Base-by-base conservation (phyloP, 2,329 filamentous ascomycete genomes). In the Fusarium lateritium region DNA sequence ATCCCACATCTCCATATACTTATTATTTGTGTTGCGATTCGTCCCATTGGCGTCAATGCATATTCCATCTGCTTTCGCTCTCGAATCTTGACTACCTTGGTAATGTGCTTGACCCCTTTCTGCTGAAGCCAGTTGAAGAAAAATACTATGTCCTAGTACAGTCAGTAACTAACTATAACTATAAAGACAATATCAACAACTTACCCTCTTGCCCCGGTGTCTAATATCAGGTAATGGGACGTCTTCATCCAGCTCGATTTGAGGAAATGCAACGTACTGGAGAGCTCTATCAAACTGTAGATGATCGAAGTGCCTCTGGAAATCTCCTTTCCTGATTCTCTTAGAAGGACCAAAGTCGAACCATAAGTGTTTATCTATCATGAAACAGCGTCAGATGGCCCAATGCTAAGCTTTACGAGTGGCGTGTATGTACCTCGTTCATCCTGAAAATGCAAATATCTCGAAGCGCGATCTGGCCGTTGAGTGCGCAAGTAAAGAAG, bases 181-280 rank as follows among this genome's bases (percentile, higher is more conserved):
- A 4, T 1, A 7, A 7, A 14, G 4, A 19, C 19, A n/a, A 31
- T 13, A 31, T 13, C 28, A 31, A 3, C 28, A 31, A 31, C 28
- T 13, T 22, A 64, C 63, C 24, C 46, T 33, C 42, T 33, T 54
- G 4, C 63, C 63, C 17, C 13, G 9, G 21, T 47, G 28, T 21
- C 60, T 40, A 9, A 31, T 5, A 10, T 64, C 60, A 6, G 60
- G 14, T 24, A 28, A 21, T 19, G 42, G 15, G n/a, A 39, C 10
- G 1, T 44, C 3, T 13, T 47, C 42, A 13, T 60, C 52, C 2
- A 66, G 13, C 3, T 59, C 44, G 11, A 64, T 43, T 3, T 31
- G 24, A 1, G 63, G 63, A 34, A 66, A 66, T 4, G 54, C 60
- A 2, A 66, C 60, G 2, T 66, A 66, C 38, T 66, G 54, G 0